Evolutionary conservation across 2,329 filamentous ascomycete species (phyloP), one percentile per base, ranked within the genome.

Genomic region (Didymella lethalis): DNA sequence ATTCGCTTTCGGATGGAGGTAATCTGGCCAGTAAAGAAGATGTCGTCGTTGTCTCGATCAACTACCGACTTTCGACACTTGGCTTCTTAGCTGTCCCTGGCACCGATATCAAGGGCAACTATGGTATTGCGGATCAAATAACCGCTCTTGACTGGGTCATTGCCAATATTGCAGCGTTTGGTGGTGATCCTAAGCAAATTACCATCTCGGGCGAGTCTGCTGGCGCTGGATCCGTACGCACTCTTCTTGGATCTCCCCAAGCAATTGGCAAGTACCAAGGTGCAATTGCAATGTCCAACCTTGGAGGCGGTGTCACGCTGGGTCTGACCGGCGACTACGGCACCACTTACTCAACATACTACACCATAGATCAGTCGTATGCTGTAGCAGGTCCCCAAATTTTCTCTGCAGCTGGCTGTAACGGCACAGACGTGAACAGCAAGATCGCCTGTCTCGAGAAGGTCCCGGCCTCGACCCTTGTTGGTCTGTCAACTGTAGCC

Each of bases 301-400:
- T 85, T 0, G 84, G 84, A 23, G 84, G 85, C 7, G 84, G 86
- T 26, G 83, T 85, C 28, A 82, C 82, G 0, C 79, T 86, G 2
- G 85, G 85, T 1, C 80, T 84, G 2, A 78, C 74, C 1, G 82
- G 84, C n/a, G 80, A 84, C 66, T 87, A 87, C 57, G 85, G 84
- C 11, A 84, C 82, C 0, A 82, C 83, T 0, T 88, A 87, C 70
- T 85, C 83, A 11, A 79, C 81, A 25, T 88, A 88, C 74, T 83
- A 83, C 64, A 86, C 85, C 3, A 82, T 88, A 57, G 72, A 79
- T 3, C 74, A 86, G 57, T 82, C 83, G 23, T 81, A 84, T 66
- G 67, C 77, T 1, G 76, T 80, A 0, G 82, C 79, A 0, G 85
- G 82, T 0, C 77, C 80, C n/a, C 76, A 80, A 2, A 82, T 88